These are phyloP conservation scores for Sclerotinia nivalis DNA, from an alignment of 2,329 filamentous ascomycete genomes.

Conservation along the genomic window DNA sequence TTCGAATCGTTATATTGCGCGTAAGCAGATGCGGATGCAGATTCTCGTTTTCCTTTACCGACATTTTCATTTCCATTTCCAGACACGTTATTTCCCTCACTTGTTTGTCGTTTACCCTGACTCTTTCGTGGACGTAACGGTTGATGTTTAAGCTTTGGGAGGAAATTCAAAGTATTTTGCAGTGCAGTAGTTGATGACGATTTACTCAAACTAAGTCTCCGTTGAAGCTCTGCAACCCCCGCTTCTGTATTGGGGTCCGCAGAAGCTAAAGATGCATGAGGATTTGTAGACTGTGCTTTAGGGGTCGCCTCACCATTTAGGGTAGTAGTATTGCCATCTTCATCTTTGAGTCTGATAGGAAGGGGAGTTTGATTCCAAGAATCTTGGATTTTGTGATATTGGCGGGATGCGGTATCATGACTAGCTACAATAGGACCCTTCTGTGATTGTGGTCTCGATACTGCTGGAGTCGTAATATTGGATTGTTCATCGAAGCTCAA, in stretches of 20 bases:
- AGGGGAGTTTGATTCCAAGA: slow-evolving; percentile 7
- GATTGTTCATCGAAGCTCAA: slow-evolving; percentile 35
- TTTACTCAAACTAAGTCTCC: slow-evolving; percentile 29
- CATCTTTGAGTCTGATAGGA: neutral
- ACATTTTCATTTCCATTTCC: slow-evolving; percentile 2
- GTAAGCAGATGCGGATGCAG: slow-evolving; percentile 12
- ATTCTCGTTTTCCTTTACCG: neutral
- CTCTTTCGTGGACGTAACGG: slow-evolving; percentile 41
- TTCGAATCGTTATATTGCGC: slow-evolving; percentile 16
- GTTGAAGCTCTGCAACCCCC: slow-evolving; percentile 21
- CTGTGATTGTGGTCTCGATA: slow-evolving; percentile 36
- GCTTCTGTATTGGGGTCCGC: slow-evolving; percentile 24
- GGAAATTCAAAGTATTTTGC: slow-evolving; percentile 39
- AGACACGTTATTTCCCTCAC: neutral
- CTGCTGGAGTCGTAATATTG: slow-evolving; percentile 36
- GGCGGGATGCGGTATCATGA: neutral
- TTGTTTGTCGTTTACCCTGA: slow-evolving; percentile 34
- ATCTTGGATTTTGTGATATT: slow-evolving; percentile 9
- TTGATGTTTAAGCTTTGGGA: slow-evolving; percentile 46
- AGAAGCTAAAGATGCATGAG: slow-evolving; percentile 19
- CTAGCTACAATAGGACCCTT: slow-evolving; percentile 23
- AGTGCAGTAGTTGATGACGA: slow-evolving; percentile 30
- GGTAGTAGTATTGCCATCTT: neutral
- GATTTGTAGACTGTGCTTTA: slow-evolving; percentile 1
- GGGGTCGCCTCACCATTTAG: slow-evolving; percentile 1